These are phyloP conservation scores for Chrysanthemum seticuspe DNA, from an alignment of 129 eudicot genomes.

Conservation along the genomic window DNA sequence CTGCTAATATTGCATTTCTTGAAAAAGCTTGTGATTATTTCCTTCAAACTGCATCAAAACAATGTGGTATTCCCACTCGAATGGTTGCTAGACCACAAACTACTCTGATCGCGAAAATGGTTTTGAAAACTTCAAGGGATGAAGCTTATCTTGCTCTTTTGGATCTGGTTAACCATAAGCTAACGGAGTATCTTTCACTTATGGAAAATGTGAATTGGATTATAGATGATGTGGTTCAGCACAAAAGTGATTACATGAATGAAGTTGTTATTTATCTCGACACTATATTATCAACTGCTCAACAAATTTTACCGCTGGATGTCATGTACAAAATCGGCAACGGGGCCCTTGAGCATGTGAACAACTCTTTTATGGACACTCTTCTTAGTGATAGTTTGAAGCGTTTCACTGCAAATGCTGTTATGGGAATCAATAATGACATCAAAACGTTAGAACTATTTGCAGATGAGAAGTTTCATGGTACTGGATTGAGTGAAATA, in stretches of 20 bases:
- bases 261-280: slow-evolving; percentile 79
- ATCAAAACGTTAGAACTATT: slow-evolving; percentile 66
- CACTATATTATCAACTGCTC: slow-evolving; percentile 75
- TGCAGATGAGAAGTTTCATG: slow-evolving; percentile 82
- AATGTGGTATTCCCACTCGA: slow-evolving; percentile 75
- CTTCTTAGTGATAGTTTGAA: slow-evolving; percentile 77
- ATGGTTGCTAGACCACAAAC: slow-evolving; percentile 61
- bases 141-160: slow-evolving; percentile 68
- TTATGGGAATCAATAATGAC: slow-evolving; percentile 60
- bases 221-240: slow-evolving; percentile 60
- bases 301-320: slow-evolving; percentile 79
- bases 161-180: slow-evolving; percentile 60
- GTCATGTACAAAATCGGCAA: slow-evolving; percentile 81
- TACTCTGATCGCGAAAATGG: slow-evolving; percentile 60
- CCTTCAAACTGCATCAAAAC: slow-evolving; percentile 75
- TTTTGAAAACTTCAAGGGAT: slow-evolving; percentile 71
- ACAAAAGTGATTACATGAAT: slow-evolving; percentile 57
- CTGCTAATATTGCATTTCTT: slow-evolving; percentile 65
- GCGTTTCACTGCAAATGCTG: slow-evolving; percentile 81
- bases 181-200: slow-evolving; percentile 67
- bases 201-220: slow-evolving; percentile 77
- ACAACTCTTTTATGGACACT: slow-evolving; percentile 62
- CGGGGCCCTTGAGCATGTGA: slow-evolving; percentile 87
- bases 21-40: slow-evolving; percentile 91
- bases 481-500: slow-evolving; percentile 71